A percentile compares a stretch with the other conserved stretches of the same genome.
These are phyloP conservation scores for Deuterostichococcus epilithicus DNA, from an alignment of 139 green algal species.

Conservation along the genomic window DNA sequence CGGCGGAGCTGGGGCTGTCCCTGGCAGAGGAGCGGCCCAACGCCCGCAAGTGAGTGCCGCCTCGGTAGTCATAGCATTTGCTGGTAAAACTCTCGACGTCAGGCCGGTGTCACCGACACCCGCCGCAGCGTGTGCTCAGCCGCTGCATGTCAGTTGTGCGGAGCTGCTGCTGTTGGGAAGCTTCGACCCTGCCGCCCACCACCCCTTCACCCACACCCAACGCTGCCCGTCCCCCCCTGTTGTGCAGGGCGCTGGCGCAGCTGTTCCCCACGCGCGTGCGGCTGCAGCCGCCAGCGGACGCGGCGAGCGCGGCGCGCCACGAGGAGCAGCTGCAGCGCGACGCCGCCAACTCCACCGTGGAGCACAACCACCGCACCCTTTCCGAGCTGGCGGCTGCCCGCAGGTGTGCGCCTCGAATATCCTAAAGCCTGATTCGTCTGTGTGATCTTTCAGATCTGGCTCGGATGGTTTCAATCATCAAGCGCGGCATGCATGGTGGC, in stretches of 20 bases:
- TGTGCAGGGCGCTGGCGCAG: constrained; percentile 31
- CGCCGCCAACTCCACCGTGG: not conserved
- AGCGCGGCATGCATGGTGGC: too few species aligned
- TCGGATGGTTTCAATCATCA: too few species aligned
- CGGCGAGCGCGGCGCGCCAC: constrained; percentile 18
- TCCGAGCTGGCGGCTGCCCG: constrained; percentile 6
- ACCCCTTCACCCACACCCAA: too few species aligned
- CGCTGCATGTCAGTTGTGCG: too few species aligned
- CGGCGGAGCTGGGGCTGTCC: constrained; percentile 19
- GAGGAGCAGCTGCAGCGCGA: constrained; percentile 24
- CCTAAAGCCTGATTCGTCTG: not conserved
- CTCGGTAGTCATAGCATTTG: too few species aligned
- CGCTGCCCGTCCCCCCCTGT: too few species aligned
- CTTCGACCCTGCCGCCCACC: too few species aligned
- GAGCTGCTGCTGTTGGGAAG: too few species aligned
- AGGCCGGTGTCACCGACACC: too few species aligned
- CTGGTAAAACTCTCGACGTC: too few species aligned
- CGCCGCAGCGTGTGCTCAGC: too few species aligned
- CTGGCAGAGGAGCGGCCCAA: constrained; percentile 18
- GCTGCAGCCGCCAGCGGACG: constrained; percentile 27
- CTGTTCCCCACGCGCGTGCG: constrained; percentile 36
- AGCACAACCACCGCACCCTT: constrained; percentile 21
- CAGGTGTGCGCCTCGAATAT: not conserved
- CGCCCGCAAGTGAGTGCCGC: constrained; percentile 5
- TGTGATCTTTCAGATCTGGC: not conserved